These are phyloP conservation scores for Simmondsia chinensis DNA, from an alignment of 148 eudicot genomes.

Conservation along the genomic window DNA sequence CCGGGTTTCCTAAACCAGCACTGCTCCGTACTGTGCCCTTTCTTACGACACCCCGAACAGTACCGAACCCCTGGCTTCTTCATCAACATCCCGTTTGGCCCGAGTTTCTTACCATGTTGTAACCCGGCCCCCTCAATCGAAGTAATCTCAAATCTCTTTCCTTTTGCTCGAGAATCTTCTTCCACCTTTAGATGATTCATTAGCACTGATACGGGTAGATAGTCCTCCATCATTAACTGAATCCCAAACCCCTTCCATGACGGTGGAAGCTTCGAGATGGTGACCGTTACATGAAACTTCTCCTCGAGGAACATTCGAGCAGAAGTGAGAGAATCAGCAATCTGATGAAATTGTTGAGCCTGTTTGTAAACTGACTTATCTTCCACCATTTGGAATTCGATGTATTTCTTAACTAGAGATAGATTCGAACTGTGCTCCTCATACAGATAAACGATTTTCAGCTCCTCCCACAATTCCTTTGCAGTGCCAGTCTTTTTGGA, in stretches of 20 bases:
- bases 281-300: constrained; percentile 54
- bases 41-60: constrained; percentile 26
- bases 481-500: constrained; percentile 37
- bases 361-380: constrained; percentile 50
- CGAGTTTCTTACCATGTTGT: constrained; percentile 10
- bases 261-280: constrained; percentile 70
- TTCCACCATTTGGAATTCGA: constrained; percentile 68
- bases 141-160: constrained; percentile 12
- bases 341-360: constrained; percentile 50
- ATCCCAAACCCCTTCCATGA: constrained; percentile 62
- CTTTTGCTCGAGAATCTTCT: constrained; percentile 38
- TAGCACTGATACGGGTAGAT: constrained; percentile 49
- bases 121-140: constrained; percentile 7
- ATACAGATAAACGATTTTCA: constrained; percentile 30
- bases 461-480: constrained; percentile 72
- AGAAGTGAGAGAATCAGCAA: constrained; percentile 42
- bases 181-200: constrained; percentile 50
- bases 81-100: constrained; percentile 9
- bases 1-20: constrained; percentile 25
- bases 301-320: constrained; percentile 70
- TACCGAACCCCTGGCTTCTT: constrained; percentile 12
- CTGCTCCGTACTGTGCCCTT: constrained; percentile 28
- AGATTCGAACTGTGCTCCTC: constrained; percentile 55
- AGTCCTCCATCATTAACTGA: constrained; percentile 51
- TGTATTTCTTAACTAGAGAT: constrained; percentile 62